Percentiles rank a stretch among this genome's conserved stretches.
These are phyloP conservation scores for Quercus aquifolioides DNA, from an alignment of 306 rosid species.

Conservation along the genomic window DNA sequence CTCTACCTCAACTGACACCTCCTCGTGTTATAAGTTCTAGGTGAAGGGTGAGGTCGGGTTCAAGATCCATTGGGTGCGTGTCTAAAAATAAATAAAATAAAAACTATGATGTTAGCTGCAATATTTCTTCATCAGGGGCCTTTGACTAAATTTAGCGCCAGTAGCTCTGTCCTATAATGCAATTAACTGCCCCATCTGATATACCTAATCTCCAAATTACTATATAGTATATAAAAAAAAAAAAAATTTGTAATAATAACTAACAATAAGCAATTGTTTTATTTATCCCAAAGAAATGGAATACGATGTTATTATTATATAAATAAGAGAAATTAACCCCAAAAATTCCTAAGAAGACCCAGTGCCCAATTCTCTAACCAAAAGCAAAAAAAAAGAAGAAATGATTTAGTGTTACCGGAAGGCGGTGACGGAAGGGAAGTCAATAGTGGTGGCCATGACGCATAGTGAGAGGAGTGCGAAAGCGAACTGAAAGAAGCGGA, in stretches of 20 bases:
- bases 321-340: background rate
- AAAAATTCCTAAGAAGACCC: background rate
- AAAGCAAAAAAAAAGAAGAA: background rate
- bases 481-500: slow-evolving; percentile 43
- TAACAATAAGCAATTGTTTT: background rate
- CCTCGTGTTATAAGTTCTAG: no score
- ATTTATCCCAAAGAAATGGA: background rate
- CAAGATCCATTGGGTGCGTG: no score
- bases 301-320: background rate
- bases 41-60: no score
- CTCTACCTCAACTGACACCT: background rate
- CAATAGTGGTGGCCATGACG: slow-evolving; percentile 44
- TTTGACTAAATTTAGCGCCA: background rate
- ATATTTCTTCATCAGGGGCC: background rate
- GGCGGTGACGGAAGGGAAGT: slow-evolving; percentile 50
- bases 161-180: background rate
- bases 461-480: slow-evolving; percentile 36
- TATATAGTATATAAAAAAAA: no score
- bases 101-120: background rate
- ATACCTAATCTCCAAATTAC: background rate
- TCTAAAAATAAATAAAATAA: background rate
- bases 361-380: background rate
- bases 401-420: slow-evolving; percentile 31
- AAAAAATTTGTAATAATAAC: background rate
- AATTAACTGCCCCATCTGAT: background rate